phyloP scores from a whole-genome alignment of 2,329 filamentous ascomycete genomes.

The Pestalotiopsis sp. region DNA sequence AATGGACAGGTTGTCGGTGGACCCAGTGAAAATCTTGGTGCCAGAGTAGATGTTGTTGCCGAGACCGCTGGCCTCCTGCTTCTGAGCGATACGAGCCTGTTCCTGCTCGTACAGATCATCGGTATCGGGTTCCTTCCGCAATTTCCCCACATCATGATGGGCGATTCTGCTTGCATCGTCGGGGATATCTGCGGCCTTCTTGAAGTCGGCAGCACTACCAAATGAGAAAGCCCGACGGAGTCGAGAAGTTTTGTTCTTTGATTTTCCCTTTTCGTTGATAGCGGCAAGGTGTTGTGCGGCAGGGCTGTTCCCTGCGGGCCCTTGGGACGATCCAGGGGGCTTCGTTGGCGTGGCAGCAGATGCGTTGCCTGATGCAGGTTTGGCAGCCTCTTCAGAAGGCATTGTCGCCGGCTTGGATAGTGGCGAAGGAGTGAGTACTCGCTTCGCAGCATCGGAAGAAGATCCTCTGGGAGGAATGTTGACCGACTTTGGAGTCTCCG shows the following conservation, averaged over 20 bases:
- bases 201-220: slow-evolving; percentile 89
- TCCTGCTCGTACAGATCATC: slow-evolving; percentile 79
- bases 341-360: slow-evolving; percentile 33
- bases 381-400: slow-evolving; percentile 46
- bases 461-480: slow-evolving; percentile 65
- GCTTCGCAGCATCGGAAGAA: slow-evolving; percentile 67
- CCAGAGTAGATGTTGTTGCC: slow-evolving; percentile 93
- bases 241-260: slow-evolving; percentile 83
- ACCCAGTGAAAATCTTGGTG: slow-evolving; percentile 81
- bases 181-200: slow-evolving; percentile 55
- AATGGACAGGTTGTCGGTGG: slow-evolving; percentile 92
- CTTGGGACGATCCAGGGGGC: slow-evolving; percentile 28
- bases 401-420: slow-evolving; percentile 72
- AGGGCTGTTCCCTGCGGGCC: slow-evolving; percentile 56
- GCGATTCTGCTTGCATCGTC: slow-evolving; percentile 23
- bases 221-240: slow-evolving; percentile 94
- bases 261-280: slow-evolving; percentile 81
- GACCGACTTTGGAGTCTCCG: slow-evolving; percentile 56
- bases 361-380: slow-evolving; percentile 29
- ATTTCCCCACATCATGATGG: slow-evolving; percentile 50
- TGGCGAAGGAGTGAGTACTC: slow-evolving; percentile 69
- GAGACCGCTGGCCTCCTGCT: slow-evolving; percentile 89
- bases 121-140: slow-evolving; percentile 65
- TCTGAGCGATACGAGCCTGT: slow-evolving; percentile 86
- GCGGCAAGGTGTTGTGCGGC: slow-evolving; percentile 85